phyloP scores from a whole-genome alignment of 2,329 filamentous ascomycete species.

The Fusarium domesticum region DNA sequence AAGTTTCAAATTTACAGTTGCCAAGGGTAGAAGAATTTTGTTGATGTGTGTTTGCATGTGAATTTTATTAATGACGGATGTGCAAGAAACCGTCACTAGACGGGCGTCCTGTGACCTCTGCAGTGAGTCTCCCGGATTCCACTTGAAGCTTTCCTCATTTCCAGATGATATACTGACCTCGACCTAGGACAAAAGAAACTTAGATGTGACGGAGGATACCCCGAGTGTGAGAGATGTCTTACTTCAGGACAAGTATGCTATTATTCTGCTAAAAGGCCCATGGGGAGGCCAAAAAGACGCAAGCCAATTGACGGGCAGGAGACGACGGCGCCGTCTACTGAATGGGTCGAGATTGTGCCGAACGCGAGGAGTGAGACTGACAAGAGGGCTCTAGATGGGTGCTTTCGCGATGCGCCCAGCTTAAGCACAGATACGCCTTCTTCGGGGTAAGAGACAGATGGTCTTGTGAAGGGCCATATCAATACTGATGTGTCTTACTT shows the following conservation, averaged over 20 bases:
- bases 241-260: constrained; percentile 13
- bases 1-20: no score
- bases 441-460: constrained; percentile 14
- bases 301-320: constrained; percentile 9
- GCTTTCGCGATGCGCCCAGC: not conserved
- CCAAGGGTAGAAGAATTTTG: not conserved
- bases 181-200: constrained; percentile 27
- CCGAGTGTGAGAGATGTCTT: constrained; percentile 20
- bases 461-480: no score
- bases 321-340: constrained; percentile 1
- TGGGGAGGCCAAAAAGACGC: constrained; percentile 28
- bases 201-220: constrained; percentile 26
- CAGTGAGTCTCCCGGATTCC: constrained; percentile 13
- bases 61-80: constrained; percentile 9
- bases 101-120: constrained; percentile 30
- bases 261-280: constrained; percentile 24
- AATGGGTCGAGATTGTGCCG: constrained; percentile 3
- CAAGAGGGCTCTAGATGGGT: not conserved
- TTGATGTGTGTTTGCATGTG: not conserved
- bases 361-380: not conserved
- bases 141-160: no score
- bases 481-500: constrained; percentile 11
- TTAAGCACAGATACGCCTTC: constrained; percentile 3
- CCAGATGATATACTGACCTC: constrained; percentile 10
- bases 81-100: constrained; percentile 17